Base-by-base conservation (phyloP, 257 asterid species). In the Catharanthus roseus region DNA sequence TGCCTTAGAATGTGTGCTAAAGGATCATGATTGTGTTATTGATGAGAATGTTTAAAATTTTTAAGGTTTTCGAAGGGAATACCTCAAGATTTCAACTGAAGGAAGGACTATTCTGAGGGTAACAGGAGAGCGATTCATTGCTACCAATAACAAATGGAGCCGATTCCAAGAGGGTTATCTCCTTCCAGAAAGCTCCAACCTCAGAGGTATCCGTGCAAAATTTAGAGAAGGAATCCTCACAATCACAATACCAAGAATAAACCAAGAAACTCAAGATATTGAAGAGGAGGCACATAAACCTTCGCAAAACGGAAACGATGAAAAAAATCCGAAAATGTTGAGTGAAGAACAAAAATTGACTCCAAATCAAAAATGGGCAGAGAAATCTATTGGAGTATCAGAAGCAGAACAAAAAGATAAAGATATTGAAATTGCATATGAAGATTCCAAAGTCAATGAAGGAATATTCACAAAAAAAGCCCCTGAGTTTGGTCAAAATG, bases 91-190 rank as follows among this genome's bases (percentile, higher is more conserved):
- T 24, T 78, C 91, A 34, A 89, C 91, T 0, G 95, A 89, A 84
- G 90, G 87, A 33, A 74, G 47, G 57, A 87, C 76, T 45, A 83
- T 60, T 5, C 70, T 93, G 42, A 78, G 92, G 76, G 92, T 84
- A 12, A 81, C 81, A 0, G 97, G 98, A 28, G 90, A 87, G 58
- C 87, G 88, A 69, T 56, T 82, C 1, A 83, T 86, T 53, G 86
- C 83, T 0, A n/a, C n/a, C n/a, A 95, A 89, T 23, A 93, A 85
- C 80, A 85, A 77, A 77, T 90, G 96, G 96, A 85, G 83, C 68
- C 89, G 93, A 0, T 93, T 93, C 55, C 83, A 49, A 53, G 96
- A 91, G 75, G 96, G 91, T 72, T 91, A 73, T 74, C 85, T 75
- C 61, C 81, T 85, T 60, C 95, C 97, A 1, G 88, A 82, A 55